Percentiles rank a stretch among this genome's conserved stretches.
Conservation (phyloP, 1,284 basidiomycete genomes). For the Cryptococcus sp. region DNA sequence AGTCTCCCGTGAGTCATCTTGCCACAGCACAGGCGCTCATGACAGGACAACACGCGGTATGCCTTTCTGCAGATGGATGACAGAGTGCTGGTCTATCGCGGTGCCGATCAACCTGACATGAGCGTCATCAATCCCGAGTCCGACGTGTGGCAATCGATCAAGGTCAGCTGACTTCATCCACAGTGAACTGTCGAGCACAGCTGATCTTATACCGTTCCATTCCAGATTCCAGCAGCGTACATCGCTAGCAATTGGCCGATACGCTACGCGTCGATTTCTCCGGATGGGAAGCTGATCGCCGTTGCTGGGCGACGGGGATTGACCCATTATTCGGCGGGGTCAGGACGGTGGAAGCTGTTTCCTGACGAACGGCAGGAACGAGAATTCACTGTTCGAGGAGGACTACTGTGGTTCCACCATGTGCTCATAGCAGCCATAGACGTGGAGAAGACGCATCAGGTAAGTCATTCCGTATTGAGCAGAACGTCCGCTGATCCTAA, state of each 20-base stretch:
- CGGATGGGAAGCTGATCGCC: slow-evolving; percentile 88
- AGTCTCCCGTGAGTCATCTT: slow-evolving; percentile 69
- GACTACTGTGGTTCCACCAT: slow-evolving; percentile 95
- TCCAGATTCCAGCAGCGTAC: slow-evolving; percentile 76
- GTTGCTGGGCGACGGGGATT: slow-evolving; percentile 89
- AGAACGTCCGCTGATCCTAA: neutral
- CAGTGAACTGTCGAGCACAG: neutral
- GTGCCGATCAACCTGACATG: slow-evolving; percentile 96
- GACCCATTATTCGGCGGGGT: slow-evolving; percentile 89
- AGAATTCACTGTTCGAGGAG: slow-evolving; percentile 84
- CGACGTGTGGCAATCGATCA: slow-evolving; percentile 96
- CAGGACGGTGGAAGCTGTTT: slow-evolving; percentile 95
- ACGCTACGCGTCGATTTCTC: slow-evolving; percentile 86
- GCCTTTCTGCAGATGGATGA: slow-evolving; percentile 96
- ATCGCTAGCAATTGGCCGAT: slow-evolving; percentile 93
- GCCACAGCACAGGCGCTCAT: neutral
- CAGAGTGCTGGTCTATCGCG: slow-evolving; percentile 89
- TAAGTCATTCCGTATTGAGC: slow-evolving; percentile 44
- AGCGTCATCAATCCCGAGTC: slow-evolving; percentile 98
- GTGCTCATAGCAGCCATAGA: slow-evolving; percentile 90
- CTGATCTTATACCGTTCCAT: slow-evolving; percentile 15
- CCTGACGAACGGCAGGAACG: slow-evolving; percentile 82
- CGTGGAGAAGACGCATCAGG: slow-evolving; percentile 73
- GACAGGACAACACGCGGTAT: slow-evolving; percentile 61
- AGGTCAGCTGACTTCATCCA: slow-evolving; percentile 57